Base-by-base conservation (phyloP, 140 eudicot genomes). In the Erigeron philadelphicus region DNA sequence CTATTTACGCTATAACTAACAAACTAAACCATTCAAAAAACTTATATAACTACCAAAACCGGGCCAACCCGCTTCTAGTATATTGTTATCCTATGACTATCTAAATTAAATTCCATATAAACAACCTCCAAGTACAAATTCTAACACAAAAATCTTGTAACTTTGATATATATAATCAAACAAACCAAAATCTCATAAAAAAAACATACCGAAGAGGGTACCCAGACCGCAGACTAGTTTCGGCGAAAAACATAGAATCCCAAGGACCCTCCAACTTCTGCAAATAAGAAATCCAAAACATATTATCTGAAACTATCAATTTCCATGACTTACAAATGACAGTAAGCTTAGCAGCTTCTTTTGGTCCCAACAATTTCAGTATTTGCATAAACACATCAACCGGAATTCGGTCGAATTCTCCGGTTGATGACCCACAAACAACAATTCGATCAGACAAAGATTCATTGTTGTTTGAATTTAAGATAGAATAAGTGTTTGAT, bases 161-260 rank as follows among this genome's bases (percentile, higher is more conserved):
- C 11, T 53, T n/a, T n/a, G 1, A 1, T 53, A 53, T 4, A 1
- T 53, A 53, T 4, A 16, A 53, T 53, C 10, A 53, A 6, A 53
- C 15, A 9, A 7, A 53, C 9, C n/a, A 7, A 31, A 50, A 31
- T 43, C 10, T 70, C 43, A 63, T n/a, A 9, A 60, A 17, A 16
- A 3, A 50, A 38, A 55, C 80, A 1, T 68, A 86, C 95, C 82
- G 85, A 59, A 84, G 95, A 72, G 95, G 90, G 80, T 66, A 78
- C 21, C 88, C 95, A 8, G 80, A 80, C 2, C 88, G 82, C 67
- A 89, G 71, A 57, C 72, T 80, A 4, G 88, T 82, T 40, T 89
- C 96, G 4, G 90, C 80, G 70, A 89, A 89, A 82, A 89, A 84
- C 66, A 78, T 67, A 0, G 96, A 82, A 35, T 89, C 95, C 85